phyloP scores from a whole-genome alignment of 1,284 basidiomycete genomes.

The Pseudozyma flocculosa region DNA sequence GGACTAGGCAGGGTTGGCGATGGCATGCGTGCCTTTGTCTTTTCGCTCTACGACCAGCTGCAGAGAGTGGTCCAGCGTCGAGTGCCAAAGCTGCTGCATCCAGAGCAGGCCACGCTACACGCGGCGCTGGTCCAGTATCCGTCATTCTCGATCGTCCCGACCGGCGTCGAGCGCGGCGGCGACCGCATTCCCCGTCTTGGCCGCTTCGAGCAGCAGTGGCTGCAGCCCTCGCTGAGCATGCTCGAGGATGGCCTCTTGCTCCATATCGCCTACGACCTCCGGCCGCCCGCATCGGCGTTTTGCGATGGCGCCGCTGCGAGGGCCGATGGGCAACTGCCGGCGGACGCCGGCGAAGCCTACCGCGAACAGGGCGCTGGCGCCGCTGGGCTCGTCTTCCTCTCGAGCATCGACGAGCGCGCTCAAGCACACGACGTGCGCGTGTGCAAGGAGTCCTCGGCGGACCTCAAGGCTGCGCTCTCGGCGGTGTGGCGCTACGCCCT shows the following conservation, averaged over 20 bases:
- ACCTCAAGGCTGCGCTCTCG: conserved; percentile 17
- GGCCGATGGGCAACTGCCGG: no score
- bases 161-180: neutral
- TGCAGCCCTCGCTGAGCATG: conserved; percentile 2
- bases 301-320: no score
- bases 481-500: conserved; percentile 30
- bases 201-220: neutral
- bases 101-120: conserved; percentile 15
- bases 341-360: no score
- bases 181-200: conserved; percentile 11
- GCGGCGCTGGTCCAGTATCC: conserved; percentile 34
- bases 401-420: conserved; percentile 38
- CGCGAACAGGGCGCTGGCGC: no score
- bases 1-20: conserved; percentile 16
- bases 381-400: conserved; percentile 20
- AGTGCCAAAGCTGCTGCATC: conserved; percentile 30
- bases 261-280: conserved; percentile 19
- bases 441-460: conserved; percentile 2
- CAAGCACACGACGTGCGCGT: conserved; percentile 12
- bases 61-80: conserved; percentile 20
- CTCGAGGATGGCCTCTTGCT: conserved; percentile 27
- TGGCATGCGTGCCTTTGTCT: conserved; percentile 16
- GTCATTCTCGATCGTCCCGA: conserved; percentile 21
- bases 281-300: no score
- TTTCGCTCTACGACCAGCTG: conserved; percentile 39